These are phyloP conservation scores for Grammothele lineata DNA, from an alignment of 768 basidiomycete genomes.

Conservation along the genomic window DNA sequence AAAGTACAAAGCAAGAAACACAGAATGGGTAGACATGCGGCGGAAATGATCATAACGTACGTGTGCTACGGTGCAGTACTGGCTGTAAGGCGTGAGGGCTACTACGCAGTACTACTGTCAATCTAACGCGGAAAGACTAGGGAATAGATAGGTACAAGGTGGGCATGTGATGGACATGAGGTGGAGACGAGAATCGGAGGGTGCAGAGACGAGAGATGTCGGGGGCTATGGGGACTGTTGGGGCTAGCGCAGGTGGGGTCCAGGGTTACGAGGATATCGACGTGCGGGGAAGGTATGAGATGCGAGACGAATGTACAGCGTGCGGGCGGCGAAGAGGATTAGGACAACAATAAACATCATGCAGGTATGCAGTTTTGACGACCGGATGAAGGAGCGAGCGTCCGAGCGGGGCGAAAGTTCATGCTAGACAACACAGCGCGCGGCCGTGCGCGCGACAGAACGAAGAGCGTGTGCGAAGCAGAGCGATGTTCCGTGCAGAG, in stretches of 20 bases:
- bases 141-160: slow-evolving; percentile 12
- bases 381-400: slow-evolving; percentile 4
- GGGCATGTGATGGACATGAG: slow-evolving; percentile 3
- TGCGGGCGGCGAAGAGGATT: background rate
- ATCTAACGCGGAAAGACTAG: slow-evolving; percentile 5
- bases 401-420: slow-evolving; percentile 9
- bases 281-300: too few species aligned
- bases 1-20: slow-evolving; percentile 18
- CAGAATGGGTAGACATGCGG: slow-evolving; percentile 13
- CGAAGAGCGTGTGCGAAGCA: slow-evolving; percentile 1
- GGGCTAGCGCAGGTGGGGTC: too few species aligned
- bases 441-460: slow-evolving; percentile 3
- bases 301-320: background rate
- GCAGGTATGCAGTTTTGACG: slow-evolving; percentile 17
- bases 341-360: slow-evolving; percentile 21
- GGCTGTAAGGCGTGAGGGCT: background rate
- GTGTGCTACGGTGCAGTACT: slow-evolving; percentile 2
- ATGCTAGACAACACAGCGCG: slow-evolving; percentile 11
- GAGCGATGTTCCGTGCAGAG: slow-evolving; percentile 4
- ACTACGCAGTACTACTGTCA: slow-evolving; percentile 8
- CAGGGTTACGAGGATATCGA: too few species aligned
- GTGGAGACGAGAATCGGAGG: background rate
- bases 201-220: background rate
- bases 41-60: slow-evolving; percentile 5
- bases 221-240: too few species aligned